phyloP scores from a whole-genome alignment of 805 yeast species.

The Debaryomyces hansenii region DNA sequence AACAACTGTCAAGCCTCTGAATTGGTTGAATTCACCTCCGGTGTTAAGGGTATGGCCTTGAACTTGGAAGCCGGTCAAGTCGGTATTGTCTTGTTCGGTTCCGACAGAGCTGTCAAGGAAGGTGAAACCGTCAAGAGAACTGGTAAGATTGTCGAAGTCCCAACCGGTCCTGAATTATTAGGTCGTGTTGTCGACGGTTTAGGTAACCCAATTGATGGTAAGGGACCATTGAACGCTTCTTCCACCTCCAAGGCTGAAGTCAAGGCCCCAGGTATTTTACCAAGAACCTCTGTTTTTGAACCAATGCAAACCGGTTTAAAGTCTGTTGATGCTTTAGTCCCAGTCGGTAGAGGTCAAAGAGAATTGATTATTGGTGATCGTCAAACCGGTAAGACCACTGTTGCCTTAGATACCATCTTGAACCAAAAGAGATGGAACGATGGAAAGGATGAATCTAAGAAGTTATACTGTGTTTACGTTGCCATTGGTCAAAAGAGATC shows the following conservation, averaged over 20 bases:
- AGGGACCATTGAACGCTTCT: conserved; percentile 92
- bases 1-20: conserved; percentile 99
- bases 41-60: conserved; percentile 99
- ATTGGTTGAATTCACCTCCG: conserved; percentile 97
- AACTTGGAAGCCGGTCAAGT: conserved; percentile 99
- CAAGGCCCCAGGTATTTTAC: conserved; percentile 99
- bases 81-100: conserved; percentile 99
- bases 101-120: conserved; percentile 97
- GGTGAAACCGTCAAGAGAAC: conserved; percentile 99
- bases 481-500: conserved; percentile 99
- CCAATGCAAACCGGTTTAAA: conserved; percentile 99
- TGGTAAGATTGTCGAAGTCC: conserved; percentile 98
- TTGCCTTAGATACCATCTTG: conserved; percentile 96
- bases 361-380: conserved; percentile 99
- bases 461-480: conserved; percentile 99
- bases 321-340: conserved; percentile 98
- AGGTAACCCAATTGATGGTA: conserved; percentile 99
- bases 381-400: conserved; percentile 99
- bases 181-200: conserved; percentile 99
- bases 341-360: conserved; percentile 99
- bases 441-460: conserved; percentile 93
- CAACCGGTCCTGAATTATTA: conserved; percentile 96
- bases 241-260: conserved; percentile 93
- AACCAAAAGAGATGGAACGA: conserved; percentile 99
- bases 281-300: conserved; percentile 97